These are phyloP conservation scores for Diaporthe vexans DNA, from an alignment of 2,329 filamentous ascomycete species.

Conservation along the genomic window DNA sequence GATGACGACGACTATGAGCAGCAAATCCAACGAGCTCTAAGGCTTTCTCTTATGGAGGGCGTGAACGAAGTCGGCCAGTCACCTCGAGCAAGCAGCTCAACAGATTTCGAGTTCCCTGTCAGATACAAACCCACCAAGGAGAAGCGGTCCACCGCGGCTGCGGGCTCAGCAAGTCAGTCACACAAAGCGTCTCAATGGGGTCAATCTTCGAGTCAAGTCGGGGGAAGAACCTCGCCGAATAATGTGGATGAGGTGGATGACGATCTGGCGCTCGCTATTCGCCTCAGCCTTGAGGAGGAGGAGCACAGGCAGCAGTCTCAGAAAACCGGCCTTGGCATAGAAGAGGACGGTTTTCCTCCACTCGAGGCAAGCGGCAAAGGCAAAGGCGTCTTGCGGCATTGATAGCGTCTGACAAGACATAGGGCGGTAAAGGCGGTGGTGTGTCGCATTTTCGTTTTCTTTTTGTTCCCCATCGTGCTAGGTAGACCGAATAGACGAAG, in stretches of 20 bases:
- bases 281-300: slow-evolving; percentile 71
- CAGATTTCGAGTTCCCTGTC: slow-evolving; percentile 66
- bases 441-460: not conserved
- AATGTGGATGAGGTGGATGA: slow-evolving; percentile 57
- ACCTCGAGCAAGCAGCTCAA: slow-evolving; percentile 59
- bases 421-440: not conserved
- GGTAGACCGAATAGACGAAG: slow-evolving; percentile 15
- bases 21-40: slow-evolving; percentile 74
- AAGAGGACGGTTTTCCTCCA: slow-evolving; percentile 49
- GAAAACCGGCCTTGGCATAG: slow-evolving; percentile 41
- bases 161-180: slow-evolving; percentile 50
- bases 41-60: slow-evolving; percentile 71
- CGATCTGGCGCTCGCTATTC: slow-evolving; percentile 72
- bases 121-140: slow-evolving; percentile 60
- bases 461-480: not conserved
- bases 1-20: slow-evolving; percentile 69
- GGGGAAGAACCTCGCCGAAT: slow-evolving; percentile 38
- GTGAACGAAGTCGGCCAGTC: slow-evolving; percentile 63
- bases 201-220: slow-evolving; percentile 39
- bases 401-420: not conserved
- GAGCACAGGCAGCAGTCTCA: slow-evolving; percentile 51
- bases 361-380: slow-evolving; percentile 56
- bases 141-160: slow-evolving; percentile 54
- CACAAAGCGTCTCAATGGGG: slow-evolving; percentile 50
- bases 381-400: slow-evolving; percentile 52